Evolutionary conservation across 2,329 filamentous ascomycete species (phyloP).

Genomic region (Thielaviopsis punctulata): DNA sequence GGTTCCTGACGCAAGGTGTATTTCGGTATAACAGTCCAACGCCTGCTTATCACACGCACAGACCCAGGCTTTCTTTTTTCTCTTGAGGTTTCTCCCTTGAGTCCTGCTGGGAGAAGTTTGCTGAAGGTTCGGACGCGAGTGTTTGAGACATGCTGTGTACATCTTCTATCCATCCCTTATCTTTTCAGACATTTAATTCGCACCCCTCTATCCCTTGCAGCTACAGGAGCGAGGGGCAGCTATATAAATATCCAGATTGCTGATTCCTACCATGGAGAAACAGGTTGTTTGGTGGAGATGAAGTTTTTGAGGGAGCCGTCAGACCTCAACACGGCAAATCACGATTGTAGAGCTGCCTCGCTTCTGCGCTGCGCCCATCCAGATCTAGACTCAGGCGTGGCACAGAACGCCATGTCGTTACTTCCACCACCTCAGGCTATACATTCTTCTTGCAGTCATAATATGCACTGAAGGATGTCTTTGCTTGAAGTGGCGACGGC

Average conservation of each 20-base stretch:
- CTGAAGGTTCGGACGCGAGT: background rate
- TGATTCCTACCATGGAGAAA: background rate
- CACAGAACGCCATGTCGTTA: background rate
- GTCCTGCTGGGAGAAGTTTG: background rate
- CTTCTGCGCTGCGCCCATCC: background rate
- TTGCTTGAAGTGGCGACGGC: background rate
- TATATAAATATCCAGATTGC: background rate
- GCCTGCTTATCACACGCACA: background rate
- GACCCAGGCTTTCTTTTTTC: background rate
- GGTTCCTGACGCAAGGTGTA: background rate
- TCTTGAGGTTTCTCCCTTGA: background rate
- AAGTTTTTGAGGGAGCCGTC: conserved; percentile 1
- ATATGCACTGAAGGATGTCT: background rate
- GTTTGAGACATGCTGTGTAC: background rate
- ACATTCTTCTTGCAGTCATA: background rate
- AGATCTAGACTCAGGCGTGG: background rate
- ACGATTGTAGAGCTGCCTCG: background rate
- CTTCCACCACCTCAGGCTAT: background rate
- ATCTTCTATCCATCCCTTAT: background rate
- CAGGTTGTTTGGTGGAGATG: conserved; percentile 10
- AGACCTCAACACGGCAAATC: conserved; percentile 8
- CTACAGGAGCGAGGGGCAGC: background rate
- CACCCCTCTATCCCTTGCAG: background rate
- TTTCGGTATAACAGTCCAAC: background rate
- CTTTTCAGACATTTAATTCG: background rate